These are phyloP conservation scores for Leccinellum albellum DNA, from an alignment of 768 basidiomycete species.

Conservation along the genomic window DNA sequence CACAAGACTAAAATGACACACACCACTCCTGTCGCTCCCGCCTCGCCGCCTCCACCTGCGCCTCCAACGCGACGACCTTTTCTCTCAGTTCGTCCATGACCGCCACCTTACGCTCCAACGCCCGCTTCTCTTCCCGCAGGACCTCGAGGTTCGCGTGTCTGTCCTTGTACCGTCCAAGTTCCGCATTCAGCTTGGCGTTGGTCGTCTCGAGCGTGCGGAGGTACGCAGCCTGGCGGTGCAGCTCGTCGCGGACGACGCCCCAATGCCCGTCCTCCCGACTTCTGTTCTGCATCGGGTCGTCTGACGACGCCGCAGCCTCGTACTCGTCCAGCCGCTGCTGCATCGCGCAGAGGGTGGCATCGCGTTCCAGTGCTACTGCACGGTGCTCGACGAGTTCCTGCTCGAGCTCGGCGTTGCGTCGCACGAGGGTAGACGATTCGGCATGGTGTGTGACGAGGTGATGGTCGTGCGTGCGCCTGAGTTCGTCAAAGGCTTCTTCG, in stretches of 20 bases:
- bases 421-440: conserved; percentile 46
- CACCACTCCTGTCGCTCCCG: conserved; percentile 59
- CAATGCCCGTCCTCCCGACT: conserved; percentile 50
- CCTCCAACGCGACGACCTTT: conserved; percentile 55
- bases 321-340: conserved; percentile 49
- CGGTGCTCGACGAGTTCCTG: conserved; percentile 44
- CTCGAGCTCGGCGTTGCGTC: conserved; percentile 45
- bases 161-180: conserved; percentile 52
- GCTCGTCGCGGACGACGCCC: conserved; percentile 61
- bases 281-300: conserved; percentile 19
- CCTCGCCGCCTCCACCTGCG: conserved; percentile 58
- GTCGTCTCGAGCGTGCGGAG: conserved; percentile 55
- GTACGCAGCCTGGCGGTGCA: conserved; percentile 62
- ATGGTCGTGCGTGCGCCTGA: conserved; percentile 48
- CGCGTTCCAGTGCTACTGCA: conserved; percentile 38
- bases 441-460: conserved; percentile 48
- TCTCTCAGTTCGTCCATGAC: conserved; percentile 54
- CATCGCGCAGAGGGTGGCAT: conserved; percentile 39
- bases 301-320: conserved; percentile 23
- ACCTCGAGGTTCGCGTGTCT: conserved; percentile 63
- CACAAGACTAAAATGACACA: conserved; percentile 6
- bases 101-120: conserved; percentile 50
- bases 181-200: conserved; percentile 53
- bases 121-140: conserved; percentile 68
- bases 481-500: conserved; percentile 47